A percentile compares a stretch with the other conserved stretches of the same genome.
Conservation (phyloP, 1,284 basidiomycete genomes). For the Tilletiaria anomala region DNA sequence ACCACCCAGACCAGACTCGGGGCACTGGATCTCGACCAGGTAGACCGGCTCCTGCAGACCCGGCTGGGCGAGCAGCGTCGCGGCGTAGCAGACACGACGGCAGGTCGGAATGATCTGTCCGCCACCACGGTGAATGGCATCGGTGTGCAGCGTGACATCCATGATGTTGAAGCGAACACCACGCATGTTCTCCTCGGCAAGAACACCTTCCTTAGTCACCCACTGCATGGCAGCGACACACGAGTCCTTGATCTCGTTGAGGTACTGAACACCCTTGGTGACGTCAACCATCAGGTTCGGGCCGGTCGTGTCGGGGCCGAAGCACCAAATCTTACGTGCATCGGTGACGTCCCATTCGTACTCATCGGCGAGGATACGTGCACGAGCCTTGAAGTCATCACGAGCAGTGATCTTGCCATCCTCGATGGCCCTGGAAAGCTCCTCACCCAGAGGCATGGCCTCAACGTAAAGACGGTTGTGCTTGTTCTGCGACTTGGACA, state of each 20-base stretch:
- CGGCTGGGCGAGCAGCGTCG: conserved; percentile 78
- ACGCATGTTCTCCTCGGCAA: conserved; percentile 96
- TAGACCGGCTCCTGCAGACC: conserved; percentile 93
- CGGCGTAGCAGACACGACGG: conserved; percentile 92
- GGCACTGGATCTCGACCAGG: conserved; percentile 96
- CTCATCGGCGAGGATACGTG: conserved; percentile 89
- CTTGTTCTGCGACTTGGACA: conserved; percentile 99
- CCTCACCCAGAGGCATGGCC: conserved; percentile 84
- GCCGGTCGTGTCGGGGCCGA: conserved; percentile 95
- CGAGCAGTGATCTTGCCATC: conserved; percentile 68
- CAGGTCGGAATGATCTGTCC: conserved; percentile 93
- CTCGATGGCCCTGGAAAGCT: conserved; percentile 86
- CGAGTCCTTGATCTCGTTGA: conserved; percentile 95
- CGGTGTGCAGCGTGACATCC: conserved; percentile 92
- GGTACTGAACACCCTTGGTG: conserved; percentile 77
- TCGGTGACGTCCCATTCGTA: conserved; percentile 98
- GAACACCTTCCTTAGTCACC: conserved; percentile 75
- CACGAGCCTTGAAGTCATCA: conserved; percentile 95
- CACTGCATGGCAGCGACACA: conserved; percentile 99
- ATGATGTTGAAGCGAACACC: conserved; percentile 90
- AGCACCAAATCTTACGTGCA: conserved; percentile 99
- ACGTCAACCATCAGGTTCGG: conserved; percentile 94
- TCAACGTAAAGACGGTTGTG: conserved; percentile 96
- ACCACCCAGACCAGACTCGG: conserved; percentile 93
- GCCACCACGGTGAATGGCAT: conserved; percentile 99